phyloP scores from a whole-genome alignment of 331 rosid genomes.

The Arachis monticola region DNA sequence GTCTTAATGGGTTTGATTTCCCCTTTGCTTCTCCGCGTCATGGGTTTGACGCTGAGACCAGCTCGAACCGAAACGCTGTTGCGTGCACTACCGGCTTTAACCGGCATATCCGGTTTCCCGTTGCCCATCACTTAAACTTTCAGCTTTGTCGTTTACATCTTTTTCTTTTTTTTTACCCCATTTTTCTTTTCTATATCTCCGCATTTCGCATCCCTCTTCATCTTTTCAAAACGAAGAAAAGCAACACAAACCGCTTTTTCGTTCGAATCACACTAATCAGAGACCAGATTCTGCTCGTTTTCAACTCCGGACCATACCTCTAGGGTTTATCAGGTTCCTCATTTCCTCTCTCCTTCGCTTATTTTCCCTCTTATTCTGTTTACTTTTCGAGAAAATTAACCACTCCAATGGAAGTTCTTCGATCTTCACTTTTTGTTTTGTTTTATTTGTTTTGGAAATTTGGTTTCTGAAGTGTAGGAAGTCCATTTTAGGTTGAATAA shows the following conservation, averaged over 20 bases:
- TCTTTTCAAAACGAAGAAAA: slow-evolving; percentile 1
- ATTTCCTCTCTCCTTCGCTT: neutral
- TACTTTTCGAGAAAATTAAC: slow-evolving; percentile 19
- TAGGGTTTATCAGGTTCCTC: slow-evolving; percentile 54
- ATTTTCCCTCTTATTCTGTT: neutral
- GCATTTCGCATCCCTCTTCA: neutral
- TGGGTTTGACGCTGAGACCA: neutral
- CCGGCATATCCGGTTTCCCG: slow-evolving; percentile 51
- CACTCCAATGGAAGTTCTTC: slow-evolving; percentile 9
- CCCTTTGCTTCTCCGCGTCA: slow-evolving; percentile 38
- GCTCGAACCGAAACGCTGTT: slow-evolving; percentile 9
- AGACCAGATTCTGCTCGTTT: slow-evolving; percentile 43
- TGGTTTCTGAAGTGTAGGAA: neutral
- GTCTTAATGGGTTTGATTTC: neutral
- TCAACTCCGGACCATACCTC: slow-evolving; percentile 34
- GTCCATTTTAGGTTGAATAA: slow-evolving; percentile 12
- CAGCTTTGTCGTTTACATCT: no score
- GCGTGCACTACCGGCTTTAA: slow-evolving; percentile 40
- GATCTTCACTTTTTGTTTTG: neutral
- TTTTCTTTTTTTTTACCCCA: neutral
- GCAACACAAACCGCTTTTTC: slow-evolving; percentile 14
- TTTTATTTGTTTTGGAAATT: neutral
- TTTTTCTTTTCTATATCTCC: neutral
- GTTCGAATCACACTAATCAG: slow-evolving; percentile 25
- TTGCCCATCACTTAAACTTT: neutral